Percentiles rank a stretch among this genome's conserved stretches.
phyloP scores from a whole-genome alignment of 192 early-diverging fungal species.

The Gonapodya prolifera region DNA sequence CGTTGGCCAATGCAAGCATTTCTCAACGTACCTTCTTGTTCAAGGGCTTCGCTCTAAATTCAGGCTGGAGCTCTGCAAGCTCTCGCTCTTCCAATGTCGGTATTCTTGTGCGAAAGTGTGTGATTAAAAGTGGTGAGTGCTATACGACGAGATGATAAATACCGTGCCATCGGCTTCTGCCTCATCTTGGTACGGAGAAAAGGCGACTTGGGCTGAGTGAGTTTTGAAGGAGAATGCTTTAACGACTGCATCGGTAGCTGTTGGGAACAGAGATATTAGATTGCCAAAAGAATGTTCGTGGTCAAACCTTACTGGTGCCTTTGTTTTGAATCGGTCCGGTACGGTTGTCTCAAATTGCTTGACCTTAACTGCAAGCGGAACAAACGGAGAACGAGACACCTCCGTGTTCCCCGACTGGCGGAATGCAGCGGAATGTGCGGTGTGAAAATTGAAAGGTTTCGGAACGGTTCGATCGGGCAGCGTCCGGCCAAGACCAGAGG shows the following conservation, averaged over 20 bases:
- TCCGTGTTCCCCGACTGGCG: not conserved
- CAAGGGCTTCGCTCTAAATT: not conserved
- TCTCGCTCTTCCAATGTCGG: constrained; percentile 2
- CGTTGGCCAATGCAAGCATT: not conserved
- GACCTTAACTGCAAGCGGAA: constrained; percentile 3
- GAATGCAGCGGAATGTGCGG: not conserved
- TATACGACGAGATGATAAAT: no score
- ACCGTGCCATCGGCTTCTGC: not conserved
- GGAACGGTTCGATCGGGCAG: not conserved
- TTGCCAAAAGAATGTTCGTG: not conserved
- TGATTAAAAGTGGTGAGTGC: no score
- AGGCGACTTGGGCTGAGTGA: not conserved
- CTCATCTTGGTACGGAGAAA: not conserved
- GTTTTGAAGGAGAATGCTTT: not conserved
- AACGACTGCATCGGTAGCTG: not conserved
- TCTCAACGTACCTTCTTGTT: not conserved
- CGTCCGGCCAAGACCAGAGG: not conserved
- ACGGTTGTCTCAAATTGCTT: not conserved
- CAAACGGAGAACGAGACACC: not conserved
- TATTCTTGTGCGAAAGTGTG: not conserved
- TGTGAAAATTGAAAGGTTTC: not conserved
- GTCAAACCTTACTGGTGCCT: not conserved
- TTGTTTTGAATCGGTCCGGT: not conserved
- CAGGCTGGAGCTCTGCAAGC: not conserved
- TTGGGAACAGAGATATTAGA: not conserved